Percentiles rank a stretch among this genome's conserved stretches.
These are phyloP conservation scores for Tinospora cordifolia DNA, from an alignment of 164 flowering plant genomes.

Conservation along the genomic window DNA sequence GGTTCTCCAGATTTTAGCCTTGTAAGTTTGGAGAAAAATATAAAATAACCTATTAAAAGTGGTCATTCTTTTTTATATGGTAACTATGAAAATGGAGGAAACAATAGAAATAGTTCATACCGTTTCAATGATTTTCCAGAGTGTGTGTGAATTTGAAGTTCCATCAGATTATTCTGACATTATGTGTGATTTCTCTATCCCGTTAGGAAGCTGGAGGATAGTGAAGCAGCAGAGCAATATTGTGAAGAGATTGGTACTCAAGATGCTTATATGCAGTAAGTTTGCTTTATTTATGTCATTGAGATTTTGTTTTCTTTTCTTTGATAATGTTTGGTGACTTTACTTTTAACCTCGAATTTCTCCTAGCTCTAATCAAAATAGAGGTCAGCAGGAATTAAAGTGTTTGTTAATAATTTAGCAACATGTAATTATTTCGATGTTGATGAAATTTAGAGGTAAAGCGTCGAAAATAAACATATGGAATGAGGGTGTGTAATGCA, in stretches of 20 bases:
- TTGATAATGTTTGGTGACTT: too few species aligned
- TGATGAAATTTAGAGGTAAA: too few species aligned
- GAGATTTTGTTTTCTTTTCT: not conserved
- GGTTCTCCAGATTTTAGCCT: slow-evolving; percentile 89
- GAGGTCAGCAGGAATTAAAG: too few species aligned
- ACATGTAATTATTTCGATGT: too few species aligned
- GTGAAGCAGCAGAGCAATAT: slow-evolving; percentile 96
- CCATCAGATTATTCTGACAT: not conserved
- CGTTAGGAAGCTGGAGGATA: slow-evolving; percentile 81
- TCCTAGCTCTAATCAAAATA: too few species aligned
- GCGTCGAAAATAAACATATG: too few species aligned
- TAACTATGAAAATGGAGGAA: not conserved
- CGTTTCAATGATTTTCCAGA: not conserved
- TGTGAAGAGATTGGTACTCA: slow-evolving; percentile 95
- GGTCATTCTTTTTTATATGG: not conserved
- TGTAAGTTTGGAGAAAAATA: slow-evolving; percentile 42
- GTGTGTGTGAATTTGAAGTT: not conserved
- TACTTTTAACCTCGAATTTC: too few species aligned
- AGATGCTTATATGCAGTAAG: slow-evolving; percentile 96
- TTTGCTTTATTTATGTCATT: slow-evolving; percentile 13
- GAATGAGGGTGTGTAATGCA: too few species aligned
- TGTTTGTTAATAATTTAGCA: too few species aligned
- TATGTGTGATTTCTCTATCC: too few species aligned
- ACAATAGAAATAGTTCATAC: not conserved
- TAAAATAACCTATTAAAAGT: not conserved